phyloP scores from a whole-genome alignment of 2,329 filamentous ascomycete species.

The Cladosporium cucumerinum region DNA sequence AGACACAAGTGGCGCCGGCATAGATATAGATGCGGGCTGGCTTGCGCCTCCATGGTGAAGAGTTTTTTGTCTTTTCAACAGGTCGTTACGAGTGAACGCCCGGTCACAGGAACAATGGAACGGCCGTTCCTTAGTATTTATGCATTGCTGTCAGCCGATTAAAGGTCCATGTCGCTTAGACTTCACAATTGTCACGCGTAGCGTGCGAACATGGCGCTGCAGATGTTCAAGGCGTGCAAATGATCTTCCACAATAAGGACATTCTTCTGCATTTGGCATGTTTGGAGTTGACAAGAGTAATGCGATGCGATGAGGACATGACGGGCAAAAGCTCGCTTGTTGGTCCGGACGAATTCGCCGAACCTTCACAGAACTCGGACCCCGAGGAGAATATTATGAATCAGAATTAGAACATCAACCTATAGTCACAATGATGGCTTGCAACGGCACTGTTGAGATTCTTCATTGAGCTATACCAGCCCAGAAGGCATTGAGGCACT shows the following conservation, averaged over 20 bases:
- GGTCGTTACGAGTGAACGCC: constrained; percentile 17
- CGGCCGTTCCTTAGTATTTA: constrained; percentile 19
- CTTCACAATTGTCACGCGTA: background rate
- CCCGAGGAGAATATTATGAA: background rate
- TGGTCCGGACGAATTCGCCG: background rate
- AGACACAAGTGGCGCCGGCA: too few species aligned
- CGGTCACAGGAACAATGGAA: constrained; percentile 18
- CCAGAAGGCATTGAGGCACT: background rate
- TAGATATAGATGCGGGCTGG: background rate
- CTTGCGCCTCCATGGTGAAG: background rate
- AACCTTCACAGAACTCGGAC: background rate
- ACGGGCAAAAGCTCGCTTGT: background rate
- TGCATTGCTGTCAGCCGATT: background rate
- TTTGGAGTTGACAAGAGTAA: background rate
- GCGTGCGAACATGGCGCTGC: background rate
- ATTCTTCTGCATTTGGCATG: background rate
- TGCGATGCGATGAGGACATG: background rate
- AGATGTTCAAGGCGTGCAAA: background rate
- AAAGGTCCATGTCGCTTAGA: background rate
- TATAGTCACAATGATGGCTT: background rate
- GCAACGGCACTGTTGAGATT: background rate
- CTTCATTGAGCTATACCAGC: background rate
- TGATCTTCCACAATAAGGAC: background rate
- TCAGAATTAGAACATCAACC: too few species aligned
- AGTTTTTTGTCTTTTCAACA: constrained; percentile 16